Conservation (phyloP, 352 stramenopile genomes). For the Hyaloperonospora arabidopsidis region DNA sequence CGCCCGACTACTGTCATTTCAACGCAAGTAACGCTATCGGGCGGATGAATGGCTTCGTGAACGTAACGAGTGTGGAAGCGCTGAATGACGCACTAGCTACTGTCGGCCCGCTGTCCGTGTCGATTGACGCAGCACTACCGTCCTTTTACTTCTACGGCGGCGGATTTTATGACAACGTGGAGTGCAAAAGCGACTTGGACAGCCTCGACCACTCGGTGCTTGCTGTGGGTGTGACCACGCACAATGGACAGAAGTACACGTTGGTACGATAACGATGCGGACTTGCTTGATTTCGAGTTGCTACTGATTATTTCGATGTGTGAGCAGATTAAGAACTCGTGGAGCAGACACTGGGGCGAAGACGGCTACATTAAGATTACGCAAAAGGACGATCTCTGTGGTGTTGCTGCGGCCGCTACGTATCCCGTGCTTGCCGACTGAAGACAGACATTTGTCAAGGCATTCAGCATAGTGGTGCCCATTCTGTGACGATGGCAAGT, state of each 20-base stretch:
- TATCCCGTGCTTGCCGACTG: slow-evolving; percentile 67
- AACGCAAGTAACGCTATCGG: slow-evolving; percentile 64
- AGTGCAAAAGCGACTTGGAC: slow-evolving; percentile 88
- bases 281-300: not conserved
- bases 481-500: not conserved
- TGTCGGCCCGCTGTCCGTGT: slow-evolving; percentile 82
- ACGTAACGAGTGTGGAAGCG: slow-evolving; percentile 62
- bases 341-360: slow-evolving; percentile 91
- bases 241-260: slow-evolving; percentile 89
- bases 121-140: slow-evolving; percentile 75
- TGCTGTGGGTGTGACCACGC: slow-evolving; percentile 83
- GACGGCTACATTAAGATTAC: slow-evolving; percentile 89
- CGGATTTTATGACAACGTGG: slow-evolving; percentile 78
- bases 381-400: slow-evolving; percentile 92
- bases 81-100: slow-evolving; percentile 78
- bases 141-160: slow-evolving; percentile 88
- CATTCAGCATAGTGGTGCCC: not conserved
- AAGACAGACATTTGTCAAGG: slow-evolving; percentile 3
- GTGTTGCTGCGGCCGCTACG: slow-evolving; percentile 85
- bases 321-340: slow-evolving; percentile 88
- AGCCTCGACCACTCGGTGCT: slow-evolving; percentile 90
- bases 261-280: slow-evolving; percentile 36
- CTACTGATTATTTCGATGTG: not conserved
- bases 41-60: slow-evolving; percentile 70
- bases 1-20: slow-evolving; percentile 86